Evolutionary conservation across 192 early-diverging fungal genomes (phyloP).

Genomic region (Phlyctochytrium bullatum): DNA sequence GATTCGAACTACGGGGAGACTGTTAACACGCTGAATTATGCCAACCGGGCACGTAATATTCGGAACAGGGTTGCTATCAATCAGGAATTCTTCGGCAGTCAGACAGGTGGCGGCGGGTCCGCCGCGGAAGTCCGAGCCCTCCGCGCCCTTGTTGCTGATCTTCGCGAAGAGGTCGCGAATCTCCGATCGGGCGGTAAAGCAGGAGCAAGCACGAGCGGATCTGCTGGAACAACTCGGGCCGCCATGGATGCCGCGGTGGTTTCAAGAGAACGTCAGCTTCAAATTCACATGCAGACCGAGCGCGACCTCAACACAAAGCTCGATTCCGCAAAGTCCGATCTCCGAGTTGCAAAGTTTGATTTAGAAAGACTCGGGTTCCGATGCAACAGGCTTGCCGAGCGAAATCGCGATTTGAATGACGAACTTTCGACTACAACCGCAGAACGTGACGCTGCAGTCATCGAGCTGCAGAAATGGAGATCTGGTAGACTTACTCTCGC

Average conservation of each 20-base stretch:
- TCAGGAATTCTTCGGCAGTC: conserved; percentile 46
- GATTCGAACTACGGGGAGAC: conserved; percentile 86
- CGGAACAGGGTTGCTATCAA: conserved; percentile 85
- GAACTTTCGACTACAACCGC: conserved; percentile 21
- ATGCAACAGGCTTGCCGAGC: conserved; percentile 31
- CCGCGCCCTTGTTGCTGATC: conserved; percentile 38
- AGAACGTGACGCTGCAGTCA: conserved; percentile 32
- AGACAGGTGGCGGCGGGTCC: conserved; percentile 9
- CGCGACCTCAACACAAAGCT: conserved; percentile 32
- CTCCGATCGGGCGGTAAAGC: conserved; percentile 10
- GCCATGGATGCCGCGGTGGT: conserved; percentile 14
- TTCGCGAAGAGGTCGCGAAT: conserved; percentile 36
- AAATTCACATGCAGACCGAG: conserved; percentile 33
- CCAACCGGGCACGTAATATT: conserved; percentile 94
- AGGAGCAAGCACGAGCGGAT: conserved; percentile 4
- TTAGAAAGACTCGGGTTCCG: conserved; percentile 35
- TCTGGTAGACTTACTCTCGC: background rate
- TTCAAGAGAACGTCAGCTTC: conserved; percentile 28
- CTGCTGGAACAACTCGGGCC: background rate
- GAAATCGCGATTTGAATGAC: conserved; percentile 13
- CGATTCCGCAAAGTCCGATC: conserved; percentile 11
- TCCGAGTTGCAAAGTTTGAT: conserved; percentile 25
- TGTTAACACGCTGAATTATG: conserved; percentile 94
- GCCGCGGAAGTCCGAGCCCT: conserved; percentile 38
- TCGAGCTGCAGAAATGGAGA: conserved; percentile 32